A percentile compares a stretch with the other conserved stretches of the same genome.
phyloP scores from a whole-genome alignment of 495 filamentous ascomycete genomes.

The Tuber brumale region DNA sequence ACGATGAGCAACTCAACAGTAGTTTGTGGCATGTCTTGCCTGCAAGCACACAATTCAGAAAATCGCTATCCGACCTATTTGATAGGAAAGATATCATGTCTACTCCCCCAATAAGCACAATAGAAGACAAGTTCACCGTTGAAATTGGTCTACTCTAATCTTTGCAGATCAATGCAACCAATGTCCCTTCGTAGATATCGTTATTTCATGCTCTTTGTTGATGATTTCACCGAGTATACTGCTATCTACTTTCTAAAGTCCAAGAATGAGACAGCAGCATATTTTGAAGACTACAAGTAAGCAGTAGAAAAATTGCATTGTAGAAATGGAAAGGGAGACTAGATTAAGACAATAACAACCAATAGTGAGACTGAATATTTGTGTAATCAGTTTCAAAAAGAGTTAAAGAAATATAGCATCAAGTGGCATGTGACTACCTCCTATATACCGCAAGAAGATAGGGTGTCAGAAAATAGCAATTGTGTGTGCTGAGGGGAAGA shows the following conservation, averaged over 20 bases:
- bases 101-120: too few species aligned
- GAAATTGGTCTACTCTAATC: too few species aligned
- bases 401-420: background rate
- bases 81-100: too few species aligned
- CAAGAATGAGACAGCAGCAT: fast-evolving
- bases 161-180: too few species aligned
- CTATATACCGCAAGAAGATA: background rate
- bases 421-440: background rate
- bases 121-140: too few species aligned
- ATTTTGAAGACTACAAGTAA: background rate
- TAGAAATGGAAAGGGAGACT: background rate
- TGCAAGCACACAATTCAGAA: too few species aligned
- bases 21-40: too few species aligned
- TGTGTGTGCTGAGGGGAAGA: background rate
- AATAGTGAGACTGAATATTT: background rate
- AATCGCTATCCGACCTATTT: too few species aligned
- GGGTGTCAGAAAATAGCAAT: background rate
- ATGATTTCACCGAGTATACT: background rate
- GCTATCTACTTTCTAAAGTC: background rate
- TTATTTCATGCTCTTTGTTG: too few species aligned
- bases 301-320: background rate
- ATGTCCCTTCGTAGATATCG: too few species aligned
- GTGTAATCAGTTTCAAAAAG: background rate
- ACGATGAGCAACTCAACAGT: too few species aligned
- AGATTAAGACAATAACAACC: background rate